Evolutionary conservation across 805 yeast genomes (phyloP), one percentile per base, ranked within the genome.

Genomic region (Lachancea dasiensis): DNA sequence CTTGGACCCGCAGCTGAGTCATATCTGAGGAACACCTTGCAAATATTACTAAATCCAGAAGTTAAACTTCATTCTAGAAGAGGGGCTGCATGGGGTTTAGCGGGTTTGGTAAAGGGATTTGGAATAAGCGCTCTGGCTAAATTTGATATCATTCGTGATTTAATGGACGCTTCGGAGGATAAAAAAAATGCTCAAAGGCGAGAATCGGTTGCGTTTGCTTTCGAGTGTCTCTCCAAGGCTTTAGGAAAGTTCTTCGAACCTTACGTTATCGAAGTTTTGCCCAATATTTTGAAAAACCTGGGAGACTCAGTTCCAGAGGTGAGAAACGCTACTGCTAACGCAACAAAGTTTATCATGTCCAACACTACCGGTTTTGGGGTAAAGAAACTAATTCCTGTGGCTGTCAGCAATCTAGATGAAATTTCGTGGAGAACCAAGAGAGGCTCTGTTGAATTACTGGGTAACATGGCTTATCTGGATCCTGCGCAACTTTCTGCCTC

Each of bases 401-500:
- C 97, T 0, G 75, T 90, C 42, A 75, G 79, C 22, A 86, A 85
- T 48, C 69, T 92, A 50, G 94, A 87, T 50, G 95, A 86, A 44
- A 78, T 81, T 40, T 81, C 94, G 0, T 92, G 99, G 99, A 75
- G 99, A 65, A 78, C 95, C 0, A 92, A 92, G 65, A 86, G 87
- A 64, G 98, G 97, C 3, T 85, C 97, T 5, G 97, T 92, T 14
- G 97, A 92, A 58, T 66, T 92, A 36, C 72, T 92, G 31, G 99
- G 99, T 62, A 79, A 95, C 17, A 92, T 92, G 98, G 98, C 98
- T 0, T 92, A 87, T 59, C 70, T 92, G 45, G 96, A 90, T 54
- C 98, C 98, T 3, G 73, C 92, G 2, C 98, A 92, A 57, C 69
- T 92, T 48, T 86, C 97, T 2, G 74, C 89, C 0, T 86, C 96